Conservation (phyloP, 228 moss, liverwort and hornwort species). For the Sphagnum fallax region DNA sequence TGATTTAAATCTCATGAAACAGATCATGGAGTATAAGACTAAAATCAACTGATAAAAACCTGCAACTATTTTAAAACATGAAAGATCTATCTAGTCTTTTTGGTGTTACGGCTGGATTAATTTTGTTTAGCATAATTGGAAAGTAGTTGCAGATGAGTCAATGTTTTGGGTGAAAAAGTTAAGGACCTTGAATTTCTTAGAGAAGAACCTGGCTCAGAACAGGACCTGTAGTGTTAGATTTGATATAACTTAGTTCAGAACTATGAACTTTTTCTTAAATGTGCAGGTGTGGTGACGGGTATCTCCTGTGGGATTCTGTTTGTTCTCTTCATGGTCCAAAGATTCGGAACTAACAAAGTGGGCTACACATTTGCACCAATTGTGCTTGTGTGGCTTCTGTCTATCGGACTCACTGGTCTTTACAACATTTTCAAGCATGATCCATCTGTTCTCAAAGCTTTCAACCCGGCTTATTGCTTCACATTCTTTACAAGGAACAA, state of each 20-base stretch:
- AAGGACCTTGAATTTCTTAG: neutral
- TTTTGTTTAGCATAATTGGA: neutral
- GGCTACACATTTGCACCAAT: slow-evolving; percentile 56
- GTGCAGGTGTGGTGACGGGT: slow-evolving; percentile 50
- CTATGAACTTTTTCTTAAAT: neutral
- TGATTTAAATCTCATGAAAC: too few relatives aligned
- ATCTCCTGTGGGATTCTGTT: slow-evolving; percentile 53
- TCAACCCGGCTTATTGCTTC: slow-evolving; percentile 67
- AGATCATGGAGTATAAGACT: too few relatives aligned
- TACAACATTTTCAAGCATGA: slow-evolving; percentile 56
- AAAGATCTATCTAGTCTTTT: too few relatives aligned
- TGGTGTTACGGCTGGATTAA: neutral
- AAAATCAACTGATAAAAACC: too few relatives aligned
- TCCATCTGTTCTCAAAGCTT: slow-evolving; percentile 54
- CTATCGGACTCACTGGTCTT: slow-evolving; percentile 45
- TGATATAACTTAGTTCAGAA: neutral
- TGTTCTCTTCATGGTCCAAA: slow-evolving; percentile 50
- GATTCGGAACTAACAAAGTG: slow-evolving; percentile 63
- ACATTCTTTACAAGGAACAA: slow-evolving; percentile 42
- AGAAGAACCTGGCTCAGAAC: neutral
- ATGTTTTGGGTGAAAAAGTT: neutral
- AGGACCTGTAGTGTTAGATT: neutral
- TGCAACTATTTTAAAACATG: too few relatives aligned
- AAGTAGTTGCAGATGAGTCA: neutral
- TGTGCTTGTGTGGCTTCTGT: slow-evolving; percentile 43